Conservation (phyloP, 345 rosid species). For the Toxicodendron radicans region DNA sequence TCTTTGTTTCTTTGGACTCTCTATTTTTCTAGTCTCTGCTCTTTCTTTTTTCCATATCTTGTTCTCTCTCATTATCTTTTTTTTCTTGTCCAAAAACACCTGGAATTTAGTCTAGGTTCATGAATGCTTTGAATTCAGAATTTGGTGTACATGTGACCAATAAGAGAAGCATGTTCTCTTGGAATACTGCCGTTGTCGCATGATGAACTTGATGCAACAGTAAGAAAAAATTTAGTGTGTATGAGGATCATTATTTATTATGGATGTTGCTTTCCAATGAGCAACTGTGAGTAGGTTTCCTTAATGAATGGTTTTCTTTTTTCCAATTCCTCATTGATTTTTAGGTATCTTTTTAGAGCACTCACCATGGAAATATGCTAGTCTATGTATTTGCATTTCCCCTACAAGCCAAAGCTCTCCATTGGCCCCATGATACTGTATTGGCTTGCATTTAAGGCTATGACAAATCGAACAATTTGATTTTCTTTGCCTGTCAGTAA, state of each 20-base stretch:
- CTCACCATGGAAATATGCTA: background rate
- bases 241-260: background rate
- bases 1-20: background rate
- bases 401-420: background rate
- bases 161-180: conserved; percentile 2
- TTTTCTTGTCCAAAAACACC: background rate
- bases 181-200: background rate
- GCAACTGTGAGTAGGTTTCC: background rate
- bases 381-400: background rate
- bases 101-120: background rate
- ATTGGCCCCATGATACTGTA: conserved; percentile 2
- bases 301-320: background rate
- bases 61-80: background rate
- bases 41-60: background rate
- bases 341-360: conserved; percentile 3
- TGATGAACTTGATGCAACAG: background rate
- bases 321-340: background rate
- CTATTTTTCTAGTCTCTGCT: background rate
- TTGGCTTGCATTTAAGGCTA: background rate
- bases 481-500: conserved; percentile 1
- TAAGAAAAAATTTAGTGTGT: background rate
- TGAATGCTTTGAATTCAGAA: background rate
- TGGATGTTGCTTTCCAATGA: background rate
- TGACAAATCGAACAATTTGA: background rate
- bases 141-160: background rate